Evolutionary conservation across 108 stramenopile genomes (phyloP).

Genomic region (Thalassiosira profunda): DNA sequence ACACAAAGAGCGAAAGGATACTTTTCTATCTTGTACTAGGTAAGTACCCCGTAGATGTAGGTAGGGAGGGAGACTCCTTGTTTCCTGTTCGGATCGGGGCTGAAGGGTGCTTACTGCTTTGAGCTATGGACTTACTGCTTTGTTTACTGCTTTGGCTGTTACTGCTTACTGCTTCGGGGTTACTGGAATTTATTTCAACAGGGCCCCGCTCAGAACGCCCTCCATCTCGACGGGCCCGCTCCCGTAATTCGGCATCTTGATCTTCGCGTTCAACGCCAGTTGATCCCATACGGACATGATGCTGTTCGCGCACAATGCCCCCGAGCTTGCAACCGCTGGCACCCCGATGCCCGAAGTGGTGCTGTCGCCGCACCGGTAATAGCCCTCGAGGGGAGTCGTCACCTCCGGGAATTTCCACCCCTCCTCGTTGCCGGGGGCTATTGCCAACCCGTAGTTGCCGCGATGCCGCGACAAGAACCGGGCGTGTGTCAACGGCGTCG

Average conservation of each 20-base stretch:
- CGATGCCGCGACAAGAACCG: slow-evolving; percentile 70
- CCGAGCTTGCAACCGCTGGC: slow-evolving; percentile 70
- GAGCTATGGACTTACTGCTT: too few relatives aligned
- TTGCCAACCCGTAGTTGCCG: slow-evolving; percentile 52
- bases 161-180: too few relatives aligned
- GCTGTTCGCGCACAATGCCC: slow-evolving; percentile 55
- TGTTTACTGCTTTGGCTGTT: too few relatives aligned
- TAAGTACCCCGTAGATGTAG: too few relatives aligned
- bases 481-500: slow-evolving; percentile 94
- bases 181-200: too few relatives aligned
- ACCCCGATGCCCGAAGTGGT: slow-evolving; percentile 76
- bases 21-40: too few relatives aligned
- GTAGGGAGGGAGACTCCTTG: too few relatives aligned
- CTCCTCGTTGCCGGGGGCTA: slow-evolving; percentile 37
- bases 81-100: too few relatives aligned
- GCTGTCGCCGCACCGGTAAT: slow-evolving; percentile 64
- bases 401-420: slow-evolving; percentile 51
- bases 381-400: slow-evolving; percentile 49
- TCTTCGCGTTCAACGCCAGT: slow-evolving; percentile 44
- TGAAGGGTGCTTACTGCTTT: too few relatives aligned
- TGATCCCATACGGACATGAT: slow-evolving; percentile 59
- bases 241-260: slow-evolving; percentile 57
- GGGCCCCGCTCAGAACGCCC: too few relatives aligned
- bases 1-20: too few relatives aligned
- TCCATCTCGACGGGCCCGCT: too few relatives aligned